Base-by-base conservation (phyloP, 208 protist species). In the Vickermania ingenoplastis region DNA sequence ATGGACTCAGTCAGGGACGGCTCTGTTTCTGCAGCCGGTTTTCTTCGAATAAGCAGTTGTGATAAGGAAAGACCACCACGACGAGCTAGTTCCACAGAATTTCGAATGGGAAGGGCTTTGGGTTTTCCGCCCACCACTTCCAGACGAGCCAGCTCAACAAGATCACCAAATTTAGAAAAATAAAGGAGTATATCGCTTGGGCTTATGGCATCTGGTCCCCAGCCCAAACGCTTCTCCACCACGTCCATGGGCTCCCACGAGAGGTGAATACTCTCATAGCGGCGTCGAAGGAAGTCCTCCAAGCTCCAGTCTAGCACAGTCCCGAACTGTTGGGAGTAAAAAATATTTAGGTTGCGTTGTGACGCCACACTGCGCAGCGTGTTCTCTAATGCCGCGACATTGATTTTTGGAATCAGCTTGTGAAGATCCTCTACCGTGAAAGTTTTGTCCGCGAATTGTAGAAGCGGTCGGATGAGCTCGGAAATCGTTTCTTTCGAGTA, bases 241-340 rank as follows among this genome's bases (percentile, higher is more conserved):
- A 91, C 76, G 53, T 89, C 75, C 69, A 91, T 72, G 17, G 82
- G 85, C 71, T 95, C 84, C 88, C 88, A 95, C 59, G 88, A 95
- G 31, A 92, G 29, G 57, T 95, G 88, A 64, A 95, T 83, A 55
- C 88, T 89, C 68, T 95, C 88, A 69, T 95, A 95, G 57, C 88
- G 88, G 53, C 84, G 82, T 14, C 88, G 88, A 13, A 95, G 74
- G 62, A 95, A 95, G 60, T 92, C 84, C 66, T 95, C 84, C 26
- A 76, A 71, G 3, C 82, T 89, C 85, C 88, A 95, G 75, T 95
- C 88, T 7, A 95, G 67, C 30, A 95, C 51, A 36, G 89, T 65
- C 52, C 89, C 78, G 11, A 81, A 92, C 67, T 89, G 81, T 13
- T 65, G 59, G 3, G 88, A 95, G 60, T 73, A 73, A 68, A 89